phyloP scores from a whole-genome alignment of 768 basidiomycete genomes.

The Russula sp. region DNA sequence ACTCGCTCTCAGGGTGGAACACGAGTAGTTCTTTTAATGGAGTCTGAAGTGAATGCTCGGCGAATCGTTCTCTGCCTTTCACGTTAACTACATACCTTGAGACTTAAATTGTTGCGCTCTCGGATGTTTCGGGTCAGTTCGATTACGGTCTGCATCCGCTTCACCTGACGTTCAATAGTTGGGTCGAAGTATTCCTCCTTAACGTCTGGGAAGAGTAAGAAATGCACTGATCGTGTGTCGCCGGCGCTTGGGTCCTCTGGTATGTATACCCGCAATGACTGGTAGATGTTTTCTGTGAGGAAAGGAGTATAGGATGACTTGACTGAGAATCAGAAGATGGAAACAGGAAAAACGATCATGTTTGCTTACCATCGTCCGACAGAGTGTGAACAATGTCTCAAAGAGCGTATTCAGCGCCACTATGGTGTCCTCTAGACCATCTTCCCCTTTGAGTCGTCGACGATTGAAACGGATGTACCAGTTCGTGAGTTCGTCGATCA shows the following conservation, averaged over 20 bases:
- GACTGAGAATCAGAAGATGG: neutral
- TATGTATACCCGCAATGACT: conserved; percentile 79
- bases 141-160: conserved; percentile 92
- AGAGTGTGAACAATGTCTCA: conserved; percentile 90
- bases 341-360: neutral
- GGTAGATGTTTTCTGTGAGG: conserved; percentile 94
- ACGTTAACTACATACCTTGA: conserved; percentile 60
- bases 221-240: conserved; percentile 91
- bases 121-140: conserved; percentile 85
- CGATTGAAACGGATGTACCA: conserved; percentile 99
- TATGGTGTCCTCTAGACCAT: conserved; percentile 79
- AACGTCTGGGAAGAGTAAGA: conserved; percentile 87
- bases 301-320: conserved; percentile 98
- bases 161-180: conserved; percentile 89
- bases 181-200: conserved; percentile 93
- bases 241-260: conserved; percentile 61
- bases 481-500: conserved; percentile 95
- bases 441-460: conserved; percentile 90
- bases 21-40: conserved; percentile 89
- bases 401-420: conserved; percentile 92
- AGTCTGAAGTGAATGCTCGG: conserved; percentile 41
- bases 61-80: neutral
- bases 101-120: conserved; percentile 75
- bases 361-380: conserved; percentile 80
- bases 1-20: conserved; percentile 83